These are phyloP conservation scores for Apiospora malaysiana DNA, from an alignment of 2,329 filamentous ascomycete species.

Conservation along the genomic window DNA sequence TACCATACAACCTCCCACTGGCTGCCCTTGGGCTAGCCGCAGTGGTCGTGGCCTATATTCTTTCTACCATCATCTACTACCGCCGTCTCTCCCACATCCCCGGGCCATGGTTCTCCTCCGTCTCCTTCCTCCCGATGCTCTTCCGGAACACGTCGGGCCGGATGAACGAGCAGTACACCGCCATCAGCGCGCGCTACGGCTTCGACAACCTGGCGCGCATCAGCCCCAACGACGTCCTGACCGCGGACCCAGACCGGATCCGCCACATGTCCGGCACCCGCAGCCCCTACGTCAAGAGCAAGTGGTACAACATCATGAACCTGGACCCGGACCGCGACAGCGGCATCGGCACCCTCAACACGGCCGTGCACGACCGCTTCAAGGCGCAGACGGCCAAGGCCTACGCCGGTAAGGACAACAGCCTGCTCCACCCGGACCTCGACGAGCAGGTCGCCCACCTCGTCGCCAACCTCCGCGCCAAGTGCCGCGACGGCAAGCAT, in stretches of 20 bases:
- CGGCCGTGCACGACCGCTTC: conserved; percentile 29
- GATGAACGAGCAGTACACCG: conserved; percentile 20
- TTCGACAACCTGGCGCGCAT: conserved; percentile 33
- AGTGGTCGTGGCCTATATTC: conserved; percentile 22
- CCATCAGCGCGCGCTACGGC: conserved; percentile 26
- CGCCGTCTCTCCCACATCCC: conserved; percentile 31
- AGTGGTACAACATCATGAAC: conserved; percentile 29
- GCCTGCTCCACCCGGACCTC: conserved; percentile 28
- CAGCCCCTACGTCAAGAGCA: conserved; percentile 29
- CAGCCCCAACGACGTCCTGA: conserved; percentile 33
- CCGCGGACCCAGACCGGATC: conserved; percentile 32
- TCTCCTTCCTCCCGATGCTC: conserved; percentile 30
- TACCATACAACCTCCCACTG: neutral
- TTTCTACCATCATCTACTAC: conserved; percentile 26
- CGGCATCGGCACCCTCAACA: conserved; percentile 28
- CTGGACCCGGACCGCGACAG: conserved; percentile 29
- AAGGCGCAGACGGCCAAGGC: conserved; percentile 30
- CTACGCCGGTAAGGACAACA: conserved; percentile 32
- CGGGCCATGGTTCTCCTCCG: conserved; percentile 29
- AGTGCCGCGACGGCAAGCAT: conserved; percentile 21
- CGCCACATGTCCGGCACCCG: conserved; percentile 29
- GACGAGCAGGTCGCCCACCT: conserved; percentile 28
- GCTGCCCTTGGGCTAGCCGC: neutral
- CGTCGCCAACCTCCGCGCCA: conserved; percentile 28
- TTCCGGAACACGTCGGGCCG: conserved; percentile 17